Base-by-base conservation (phyloP, 257 asterid genomes). In the Handroanthus guayacan region DNA sequence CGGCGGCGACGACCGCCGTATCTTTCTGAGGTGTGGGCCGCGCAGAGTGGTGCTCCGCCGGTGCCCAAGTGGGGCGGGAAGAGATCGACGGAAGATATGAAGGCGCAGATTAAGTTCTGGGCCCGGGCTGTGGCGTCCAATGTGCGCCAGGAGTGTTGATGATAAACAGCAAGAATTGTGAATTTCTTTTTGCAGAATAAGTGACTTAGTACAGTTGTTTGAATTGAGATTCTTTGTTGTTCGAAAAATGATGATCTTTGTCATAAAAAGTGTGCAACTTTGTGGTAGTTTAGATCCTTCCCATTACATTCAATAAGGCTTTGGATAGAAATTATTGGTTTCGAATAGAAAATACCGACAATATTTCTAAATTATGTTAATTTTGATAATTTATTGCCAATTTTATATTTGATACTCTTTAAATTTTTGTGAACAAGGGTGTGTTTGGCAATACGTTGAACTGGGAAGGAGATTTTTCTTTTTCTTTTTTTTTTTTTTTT, bases 71-170 rank as follows among this genome's bases (percentile, higher is more conserved):
- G 86, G 87, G 88, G 84, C 16, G 81, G 83, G 25, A 87, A 82
- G 80, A 87, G 71, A 47, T 83, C 94, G 37, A 78, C 79, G 18
- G 95, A 89, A 50, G 95, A 89, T 74, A 84, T 90, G 96, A 95
- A 95, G 86, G 94, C 85, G 50, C 95, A 89, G 80, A 89, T 95
- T 67, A 95, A 80, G 86, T 95, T 90, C 47, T 94, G 99, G 99
- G 99, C 99, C 3, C 82, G 98, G 82, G 90, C 95, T 48, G 97
- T 95, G 77, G 99, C 99, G 38, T 90, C 97, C 71, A 92, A 92
- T 67, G 96, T 92, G 80, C 94, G 93, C 62, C 89, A 94, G 75
- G 89, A 94, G 76, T 90, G 90, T 57, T 85, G 67, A 80, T 16
- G 31, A 10, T 41, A 47, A 31, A 62, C 63, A 37, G 38, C 2